phyloP scores from a whole-genome alignment of 306 rosid genomes.

The Trichosanthes truncata region DNA sequence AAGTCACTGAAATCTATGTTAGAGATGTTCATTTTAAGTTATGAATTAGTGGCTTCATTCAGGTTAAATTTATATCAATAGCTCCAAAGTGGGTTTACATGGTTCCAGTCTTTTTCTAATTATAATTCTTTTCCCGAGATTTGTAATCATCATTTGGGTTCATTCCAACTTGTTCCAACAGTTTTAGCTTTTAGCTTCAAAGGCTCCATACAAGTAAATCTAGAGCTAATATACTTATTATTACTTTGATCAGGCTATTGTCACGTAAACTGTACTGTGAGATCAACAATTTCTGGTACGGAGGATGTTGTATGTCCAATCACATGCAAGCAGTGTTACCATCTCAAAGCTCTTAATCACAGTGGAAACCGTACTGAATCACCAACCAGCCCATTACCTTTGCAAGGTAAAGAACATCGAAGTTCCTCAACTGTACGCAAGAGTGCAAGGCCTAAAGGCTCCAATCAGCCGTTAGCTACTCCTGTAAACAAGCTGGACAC shows the following conservation, averaged over 20 bases:
- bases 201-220: background rate
- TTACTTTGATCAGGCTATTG: conserved; percentile 50
- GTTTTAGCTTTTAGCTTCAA: background rate
- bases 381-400: conserved; percentile 65
- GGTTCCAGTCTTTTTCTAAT: background rate
- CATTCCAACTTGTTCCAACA: background rate
- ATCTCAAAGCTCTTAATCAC: conserved; percentile 33
- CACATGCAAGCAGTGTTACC: conserved; percentile 68
- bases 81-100: background rate
- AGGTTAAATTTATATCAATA: background rate
- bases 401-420: conserved; percentile 42
- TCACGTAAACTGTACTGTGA: conserved; percentile 52
- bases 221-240: conserved; percentile 3
- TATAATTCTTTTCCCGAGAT: background rate
- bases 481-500: conserved; percentile 28
- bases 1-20: background rate
- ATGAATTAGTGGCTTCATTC: background rate
- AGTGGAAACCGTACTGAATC: conserved; percentile 53
- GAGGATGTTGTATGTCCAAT: conserved; percentile 34
- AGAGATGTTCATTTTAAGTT: background rate
- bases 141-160: background rate
- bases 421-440: conserved; percentile 28
- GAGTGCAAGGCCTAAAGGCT: conserved; percentile 28
- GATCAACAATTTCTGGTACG: conserved; percentile 31
- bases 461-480: conserved; percentile 22